Base-by-base conservation (phyloP, 1,284 basidiomycete genomes). In the Cryptococcus hybrid region DNA sequence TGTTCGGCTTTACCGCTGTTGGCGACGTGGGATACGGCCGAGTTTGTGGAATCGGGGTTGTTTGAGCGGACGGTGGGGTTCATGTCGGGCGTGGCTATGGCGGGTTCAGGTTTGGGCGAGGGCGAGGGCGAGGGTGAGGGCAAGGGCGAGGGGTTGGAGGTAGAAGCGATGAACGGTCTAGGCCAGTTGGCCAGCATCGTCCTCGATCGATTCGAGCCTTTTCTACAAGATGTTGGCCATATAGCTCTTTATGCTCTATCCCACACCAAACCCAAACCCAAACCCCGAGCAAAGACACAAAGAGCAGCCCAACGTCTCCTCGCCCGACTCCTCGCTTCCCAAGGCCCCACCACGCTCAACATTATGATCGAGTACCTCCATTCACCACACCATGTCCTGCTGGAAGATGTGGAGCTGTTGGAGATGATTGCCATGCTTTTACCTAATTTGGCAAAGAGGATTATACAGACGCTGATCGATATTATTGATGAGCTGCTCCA, bases 351-450 rank as follows among this genome's bases (percentile, higher is more conserved):
- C 24, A 61, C 67, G 1, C 57, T 66, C 3, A 56, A 66, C 24
- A 59, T 61, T 2, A 70, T 73, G 64, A 59, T 67, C 3, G 54
- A 60, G 34, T 73, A 73, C 53, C 64, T 73, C 2, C 64, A 59
- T 30, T 59, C 39, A 7, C 53, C 59, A 7, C 61, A 67, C 36
- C 30, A 55, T 13, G 57, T 68, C 38, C 60, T 73, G 8, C 53
- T 73, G 9, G 54, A 55, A 12, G 65, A 70, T 49, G 66, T 70
- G 5, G 46, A 53, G 7, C 55, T 73, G 37, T 57, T 73, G 5
- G 64, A 69, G 38, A 63, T 62, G 58, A 68, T 68, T 36, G 69
- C 70, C 6, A 65, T 57, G 1, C 51, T 70, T 3, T 53, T 73
- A 8, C 69, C 70, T 1, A 65, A 63, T 40, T 45, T 70, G 15